phyloP scores from a whole-genome alignment of 371 early-diverging fungal genomes.

The Caulochytrium protostelioides region DNA sequence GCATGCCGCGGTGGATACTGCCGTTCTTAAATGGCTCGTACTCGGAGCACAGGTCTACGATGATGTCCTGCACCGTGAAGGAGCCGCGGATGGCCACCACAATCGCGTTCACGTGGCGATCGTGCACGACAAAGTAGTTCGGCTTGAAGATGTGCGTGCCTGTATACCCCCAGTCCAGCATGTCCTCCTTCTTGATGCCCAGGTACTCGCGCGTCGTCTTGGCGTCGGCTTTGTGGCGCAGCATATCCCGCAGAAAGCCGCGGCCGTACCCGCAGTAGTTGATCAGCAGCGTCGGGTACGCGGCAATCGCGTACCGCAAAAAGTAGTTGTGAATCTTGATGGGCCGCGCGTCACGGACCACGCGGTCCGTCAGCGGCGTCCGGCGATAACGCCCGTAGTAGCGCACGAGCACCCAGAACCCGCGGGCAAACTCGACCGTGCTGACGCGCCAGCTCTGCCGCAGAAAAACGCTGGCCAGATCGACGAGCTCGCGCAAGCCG shows the following conservation, averaged over 20 bases:
- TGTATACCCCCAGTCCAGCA: constrained; percentile 11
- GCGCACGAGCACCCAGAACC: too few species aligned
- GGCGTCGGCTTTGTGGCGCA: constrained; percentile 8
- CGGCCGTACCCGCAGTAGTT: constrained; percentile 10
- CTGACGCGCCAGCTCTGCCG: too few species aligned
- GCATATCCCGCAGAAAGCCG: constrained; percentile 5
- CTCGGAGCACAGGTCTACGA: constrained; percentile 11
- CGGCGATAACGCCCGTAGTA: too few species aligned
- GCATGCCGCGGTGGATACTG: constrained; percentile 9
- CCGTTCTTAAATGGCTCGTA: constrained; percentile 13
- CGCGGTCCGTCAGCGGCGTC: constrained; percentile 6
- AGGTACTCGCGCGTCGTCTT: constrained; percentile 11
- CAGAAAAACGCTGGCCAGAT: too few species aligned
- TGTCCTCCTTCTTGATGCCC: constrained; percentile 7
- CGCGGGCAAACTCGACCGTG: too few species aligned
- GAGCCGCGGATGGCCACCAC: constrained; percentile 12
- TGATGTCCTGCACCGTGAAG: constrained; percentile 7
- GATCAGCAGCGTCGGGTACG: constrained; percentile 9
- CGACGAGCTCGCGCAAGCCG: too few species aligned
- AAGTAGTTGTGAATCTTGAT: constrained; percentile 6
- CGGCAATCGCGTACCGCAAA: constrained; percentile 6
- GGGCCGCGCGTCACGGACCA: constrained; percentile 6
- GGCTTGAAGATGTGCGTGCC: constrained; percentile 9
- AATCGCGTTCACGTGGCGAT: constrained; percentile 8
- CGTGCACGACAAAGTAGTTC: constrained; percentile 7